phyloP scores from a whole-genome alignment of 305 asterid genomes.

The Rubia peregrina region DNA sequence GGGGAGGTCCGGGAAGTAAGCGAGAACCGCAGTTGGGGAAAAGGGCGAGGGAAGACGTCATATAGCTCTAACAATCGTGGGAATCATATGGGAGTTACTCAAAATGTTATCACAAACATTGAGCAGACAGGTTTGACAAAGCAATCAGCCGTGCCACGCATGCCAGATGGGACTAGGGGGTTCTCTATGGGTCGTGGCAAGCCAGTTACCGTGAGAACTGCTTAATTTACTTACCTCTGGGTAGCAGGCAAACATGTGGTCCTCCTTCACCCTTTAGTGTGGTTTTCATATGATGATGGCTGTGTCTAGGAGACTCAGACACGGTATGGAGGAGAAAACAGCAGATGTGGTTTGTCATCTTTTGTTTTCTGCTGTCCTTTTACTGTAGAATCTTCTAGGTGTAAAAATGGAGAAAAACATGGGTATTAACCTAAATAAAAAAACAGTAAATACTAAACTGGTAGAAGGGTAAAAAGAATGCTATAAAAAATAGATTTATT shows the following conservation, averaged over 20 bases:
- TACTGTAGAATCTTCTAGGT: neutral
- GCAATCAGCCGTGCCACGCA: conserved; percentile 68
- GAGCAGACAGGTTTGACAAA: conserved; percentile 37
- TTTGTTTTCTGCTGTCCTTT: neutral
- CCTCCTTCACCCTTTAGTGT: neutral
- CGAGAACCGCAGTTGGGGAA: conserved; percentile 29
- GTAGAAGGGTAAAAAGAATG: neutral
- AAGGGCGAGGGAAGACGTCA: conserved; percentile 52
- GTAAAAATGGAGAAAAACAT: neutral
- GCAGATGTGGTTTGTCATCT: neutral
- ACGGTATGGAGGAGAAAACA: neutral
- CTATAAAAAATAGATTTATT: neutral
- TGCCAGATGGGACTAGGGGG: conserved; percentile 97
- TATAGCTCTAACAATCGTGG: conserved; percentile 28
- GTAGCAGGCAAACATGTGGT: conserved; percentile 2
- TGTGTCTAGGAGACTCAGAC: neutral
- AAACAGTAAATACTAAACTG: neutral
- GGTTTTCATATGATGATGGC: conserved; percentile 11
- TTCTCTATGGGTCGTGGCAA: conserved; percentile 95
- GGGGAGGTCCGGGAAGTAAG: conserved; percentile 10
- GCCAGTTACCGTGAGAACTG: conserved; percentile 39
- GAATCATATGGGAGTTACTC: conserved; percentile 12
- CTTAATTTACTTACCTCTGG: conserved; percentile 28
- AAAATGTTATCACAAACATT: conserved; percentile 23
- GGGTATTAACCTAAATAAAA: neutral